Evolutionary conservation across 768 basidiomycete species (phyloP).

Genomic region (Suillus lakei): DNA sequence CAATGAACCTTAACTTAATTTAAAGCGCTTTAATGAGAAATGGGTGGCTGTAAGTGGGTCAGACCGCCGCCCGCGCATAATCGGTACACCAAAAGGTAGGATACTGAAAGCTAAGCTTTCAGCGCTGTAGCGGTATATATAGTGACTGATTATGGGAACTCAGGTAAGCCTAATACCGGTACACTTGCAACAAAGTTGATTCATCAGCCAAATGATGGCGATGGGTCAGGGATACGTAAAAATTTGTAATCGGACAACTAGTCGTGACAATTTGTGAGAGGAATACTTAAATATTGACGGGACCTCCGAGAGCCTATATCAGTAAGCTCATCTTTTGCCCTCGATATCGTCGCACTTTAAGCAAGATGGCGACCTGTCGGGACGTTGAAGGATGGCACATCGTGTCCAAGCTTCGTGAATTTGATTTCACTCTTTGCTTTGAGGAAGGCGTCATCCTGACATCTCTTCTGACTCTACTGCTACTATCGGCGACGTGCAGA

Average conservation of each 20-base stretch:
- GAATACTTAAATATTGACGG: not conserved
- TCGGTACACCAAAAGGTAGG: no score
- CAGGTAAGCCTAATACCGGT: no score
- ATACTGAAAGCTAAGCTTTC: no score
- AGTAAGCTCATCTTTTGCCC: not conserved
- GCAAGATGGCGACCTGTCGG: constrained; percentile 54
- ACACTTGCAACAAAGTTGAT: not conserved
- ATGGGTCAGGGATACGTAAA: not conserved
- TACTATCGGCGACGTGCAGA: constrained; percentile 47
- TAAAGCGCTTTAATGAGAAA: not conserved
- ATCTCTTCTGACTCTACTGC: constrained; percentile 48
- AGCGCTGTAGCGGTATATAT: no score
- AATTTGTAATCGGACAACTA: not conserved
- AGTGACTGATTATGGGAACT: no score
- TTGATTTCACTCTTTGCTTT: constrained; percentile 83
- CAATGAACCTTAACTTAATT: not conserved
- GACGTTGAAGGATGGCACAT: constrained; percentile 70
- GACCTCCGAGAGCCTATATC: not conserved
- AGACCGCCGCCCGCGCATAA: no score
- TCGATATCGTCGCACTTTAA: constrained; percentile 20
- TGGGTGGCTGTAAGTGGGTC: no score
- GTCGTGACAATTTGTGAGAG: not conserved
- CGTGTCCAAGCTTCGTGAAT: constrained; percentile 60
- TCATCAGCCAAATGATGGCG: not conserved
- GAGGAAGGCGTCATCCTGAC: constrained; percentile 75